Conservation (phyloP, 306 rosid species). For the Albizia julibrissin region DNA sequence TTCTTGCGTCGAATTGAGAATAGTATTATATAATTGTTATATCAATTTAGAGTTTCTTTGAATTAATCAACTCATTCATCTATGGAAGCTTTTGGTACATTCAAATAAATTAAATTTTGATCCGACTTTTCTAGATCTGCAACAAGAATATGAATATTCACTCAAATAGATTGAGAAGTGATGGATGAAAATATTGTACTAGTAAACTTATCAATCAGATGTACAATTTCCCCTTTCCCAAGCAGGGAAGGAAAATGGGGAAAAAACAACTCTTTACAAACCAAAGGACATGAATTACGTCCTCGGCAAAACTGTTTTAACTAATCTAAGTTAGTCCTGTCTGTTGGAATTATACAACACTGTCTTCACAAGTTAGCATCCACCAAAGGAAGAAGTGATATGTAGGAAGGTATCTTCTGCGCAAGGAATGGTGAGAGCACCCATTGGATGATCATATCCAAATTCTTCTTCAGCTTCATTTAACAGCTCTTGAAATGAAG, state of each 20-base stretch:
- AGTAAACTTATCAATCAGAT: background rate
- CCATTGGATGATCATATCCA: background rate
- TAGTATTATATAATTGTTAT: too few species aligned
- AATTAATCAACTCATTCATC: too few species aligned
- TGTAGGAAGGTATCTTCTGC: background rate
- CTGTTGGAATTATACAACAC: too few species aligned
- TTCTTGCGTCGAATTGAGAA: too few species aligned
- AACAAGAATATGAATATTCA: background rate
- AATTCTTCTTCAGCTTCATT: background rate
- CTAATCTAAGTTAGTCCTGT: conserved; percentile 14
- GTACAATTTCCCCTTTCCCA: background rate
- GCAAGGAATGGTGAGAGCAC: background rate
- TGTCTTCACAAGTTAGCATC: background rate
- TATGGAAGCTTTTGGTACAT: background rate
- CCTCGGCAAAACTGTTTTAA: background rate
- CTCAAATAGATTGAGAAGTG: background rate
- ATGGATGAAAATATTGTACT: background rate
- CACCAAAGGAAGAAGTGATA: conserved; percentile 12
- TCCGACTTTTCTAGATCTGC: background rate
- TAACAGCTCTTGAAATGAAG: conserved; percentile 1
- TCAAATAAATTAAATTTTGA: background rate
- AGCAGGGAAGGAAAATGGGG: background rate
- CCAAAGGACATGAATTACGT: background rate
- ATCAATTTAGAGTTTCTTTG: too few species aligned
- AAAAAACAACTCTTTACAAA: background rate